Evolutionary conservation across 371 early-diverging fungal species (phyloP).

Genomic region (Haplosporangium sp.): DNA sequence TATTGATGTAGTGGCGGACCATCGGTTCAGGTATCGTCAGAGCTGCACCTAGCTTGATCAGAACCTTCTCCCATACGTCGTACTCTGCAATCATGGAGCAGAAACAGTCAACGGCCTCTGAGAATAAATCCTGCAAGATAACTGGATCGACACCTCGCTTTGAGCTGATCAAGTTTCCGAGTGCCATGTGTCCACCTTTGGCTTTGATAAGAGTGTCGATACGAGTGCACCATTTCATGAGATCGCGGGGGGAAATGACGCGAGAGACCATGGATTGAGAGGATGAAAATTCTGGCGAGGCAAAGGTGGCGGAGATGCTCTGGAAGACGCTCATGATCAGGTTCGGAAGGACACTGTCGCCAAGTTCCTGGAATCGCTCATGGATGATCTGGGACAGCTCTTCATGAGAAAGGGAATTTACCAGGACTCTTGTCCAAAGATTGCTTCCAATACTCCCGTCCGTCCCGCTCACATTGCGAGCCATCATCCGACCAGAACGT

Average conservation of each 20-base stretch:
- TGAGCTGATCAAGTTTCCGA: slow-evolving; percentile 37
- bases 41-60: slow-evolving; percentile 74
- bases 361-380: slow-evolving; percentile 67
- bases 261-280: slow-evolving; percentile 69
- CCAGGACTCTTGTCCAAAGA: slow-evolving; percentile 84
- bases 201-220: slow-evolving; percentile 58
- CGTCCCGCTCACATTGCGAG: slow-evolving; percentile 60
- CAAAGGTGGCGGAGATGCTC: slow-evolving; percentile 66
- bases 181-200: slow-evolving; percentile 48
- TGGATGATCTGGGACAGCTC: slow-evolving; percentile 77
- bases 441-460: slow-evolving; percentile 74
- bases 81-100: slow-evolving; percentile 84
- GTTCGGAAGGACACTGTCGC: slow-evolving; percentile 56
- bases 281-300: slow-evolving; percentile 62
- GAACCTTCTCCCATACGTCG: slow-evolving; percentile 69
- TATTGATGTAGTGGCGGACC: slow-evolving; percentile 77
- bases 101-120: slow-evolving; percentile 92
- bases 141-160: slow-evolving; percentile 56
- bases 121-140: slow-evolving; percentile 71
- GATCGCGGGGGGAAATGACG: slow-evolving; percentile 73
- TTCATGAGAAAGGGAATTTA: slow-evolving; percentile 69
- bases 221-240: slow-evolving; percentile 90
- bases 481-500: slow-evolving; percentile 53
- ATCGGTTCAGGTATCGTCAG: slow-evolving; percentile 79
- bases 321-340: slow-evolving; percentile 74